These are phyloP conservation scores for Balakata baccata DNA, from an alignment of 345 rosid species.

Conservation along the genomic window DNA sequence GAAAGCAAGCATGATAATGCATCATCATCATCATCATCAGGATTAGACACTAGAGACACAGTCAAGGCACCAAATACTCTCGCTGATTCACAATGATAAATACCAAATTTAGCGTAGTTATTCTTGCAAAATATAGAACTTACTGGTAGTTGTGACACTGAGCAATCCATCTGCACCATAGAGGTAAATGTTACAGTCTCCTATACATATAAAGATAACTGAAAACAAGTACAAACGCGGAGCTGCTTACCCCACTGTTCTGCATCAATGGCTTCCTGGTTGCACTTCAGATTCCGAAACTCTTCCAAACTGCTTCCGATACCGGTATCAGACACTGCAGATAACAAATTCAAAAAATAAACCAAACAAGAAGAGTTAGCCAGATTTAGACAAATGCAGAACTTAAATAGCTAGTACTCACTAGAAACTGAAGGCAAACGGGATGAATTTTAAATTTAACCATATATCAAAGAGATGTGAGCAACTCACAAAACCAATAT, in stretches of 20 bases:
- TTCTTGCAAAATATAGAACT: slow-evolving; percentile 22
- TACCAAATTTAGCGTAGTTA: not conserved
- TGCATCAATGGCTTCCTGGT: slow-evolving; percentile 23
- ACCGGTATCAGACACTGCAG: slow-evolving; percentile 77
- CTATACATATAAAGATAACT: not conserved
- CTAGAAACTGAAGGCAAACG: not conserved
- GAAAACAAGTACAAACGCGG: not conserved
- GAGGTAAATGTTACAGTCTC: not conserved
- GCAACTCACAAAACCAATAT: not conserved
- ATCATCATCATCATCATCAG: not conserved
- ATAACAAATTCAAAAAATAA: not conserved
- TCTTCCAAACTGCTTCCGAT: slow-evolving; percentile 58
- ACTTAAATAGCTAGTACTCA: not conserved
- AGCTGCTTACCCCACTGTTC: slow-evolving; percentile 53
- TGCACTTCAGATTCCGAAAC: slow-evolving; percentile 45
- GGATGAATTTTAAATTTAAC: not conserved
- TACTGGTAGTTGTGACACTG: slow-evolving; percentile 70
- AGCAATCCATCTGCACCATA: slow-evolving; percentile 73
- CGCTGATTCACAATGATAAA: not conserved
- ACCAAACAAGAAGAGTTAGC: not conserved
- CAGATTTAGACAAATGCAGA: not conserved
- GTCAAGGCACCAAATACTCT: not conserved
- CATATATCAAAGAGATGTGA: not conserved
- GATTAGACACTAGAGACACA: not conserved
- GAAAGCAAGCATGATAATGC: not conserved